Evolutionary conservation across 2,329 filamentous ascomycete species (phyloP).

Genomic region (Hypoxylon sp.): DNA sequence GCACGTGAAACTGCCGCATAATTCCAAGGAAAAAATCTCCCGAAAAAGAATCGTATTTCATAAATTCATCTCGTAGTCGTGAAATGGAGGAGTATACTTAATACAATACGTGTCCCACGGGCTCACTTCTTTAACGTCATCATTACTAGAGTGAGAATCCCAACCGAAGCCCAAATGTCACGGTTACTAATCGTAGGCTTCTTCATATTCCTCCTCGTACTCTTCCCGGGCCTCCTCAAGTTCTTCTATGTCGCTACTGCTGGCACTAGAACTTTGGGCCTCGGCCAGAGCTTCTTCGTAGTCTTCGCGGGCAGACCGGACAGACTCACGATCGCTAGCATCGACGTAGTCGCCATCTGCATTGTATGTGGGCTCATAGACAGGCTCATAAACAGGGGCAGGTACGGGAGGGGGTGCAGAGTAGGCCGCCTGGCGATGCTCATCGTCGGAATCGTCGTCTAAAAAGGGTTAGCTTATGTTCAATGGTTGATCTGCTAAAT

Average conservation of each 20-base stretch:
- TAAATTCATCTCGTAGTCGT: too few relatives aligned
- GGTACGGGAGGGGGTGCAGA: conserved; percentile 43
- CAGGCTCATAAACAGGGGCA: conserved; percentile 25
- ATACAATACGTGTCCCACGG: too few relatives aligned
- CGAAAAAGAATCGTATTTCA: too few relatives aligned
- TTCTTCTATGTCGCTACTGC: conserved; percentile 61
- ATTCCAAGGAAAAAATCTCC: too few relatives aligned
- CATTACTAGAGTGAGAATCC: too few relatives aligned
- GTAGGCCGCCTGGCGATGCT: conserved; percentile 35
- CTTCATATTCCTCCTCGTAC: conserved; percentile 59
- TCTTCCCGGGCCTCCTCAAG: conserved; percentile 61
- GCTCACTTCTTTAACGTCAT: too few relatives aligned
- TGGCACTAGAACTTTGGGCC: conserved; percentile 54
- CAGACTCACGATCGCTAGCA: conserved; percentile 51
- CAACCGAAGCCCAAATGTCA: too few relatives aligned
- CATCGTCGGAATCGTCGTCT: conserved; percentile 46
- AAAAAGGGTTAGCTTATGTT: conserved; percentile 22
- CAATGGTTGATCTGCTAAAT: not conserved
- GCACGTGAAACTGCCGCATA: too few relatives aligned
- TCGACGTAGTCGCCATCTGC: conserved; percentile 54
- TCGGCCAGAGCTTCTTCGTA: conserved; percentile 53
- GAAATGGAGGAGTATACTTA: too few relatives aligned
- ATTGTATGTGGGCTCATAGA: conserved; percentile 50
- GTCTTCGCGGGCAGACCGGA: conserved; percentile 50
- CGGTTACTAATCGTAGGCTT: conserved; percentile 49